phyloP scores from a whole-genome alignment of 2,329 filamentous ascomycete genomes.

The Colletotrichum liaoningense region DNA sequence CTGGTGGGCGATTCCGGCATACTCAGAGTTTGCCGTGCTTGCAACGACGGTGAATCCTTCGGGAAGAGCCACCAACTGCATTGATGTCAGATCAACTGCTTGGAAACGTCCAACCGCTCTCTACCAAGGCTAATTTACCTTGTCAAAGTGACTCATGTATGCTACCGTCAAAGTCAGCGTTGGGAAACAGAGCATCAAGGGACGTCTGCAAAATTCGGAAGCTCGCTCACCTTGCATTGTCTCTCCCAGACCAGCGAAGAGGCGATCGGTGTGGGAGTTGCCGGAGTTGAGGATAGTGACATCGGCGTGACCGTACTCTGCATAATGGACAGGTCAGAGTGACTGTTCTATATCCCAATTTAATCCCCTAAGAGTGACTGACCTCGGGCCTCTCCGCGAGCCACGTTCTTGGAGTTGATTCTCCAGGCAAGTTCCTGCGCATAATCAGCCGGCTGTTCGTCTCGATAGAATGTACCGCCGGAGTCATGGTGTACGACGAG shows the following conservation, averaged over 20 bases:
- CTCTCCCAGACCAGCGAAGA: slow-evolving; percentile 81
- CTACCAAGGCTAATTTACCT: no score
- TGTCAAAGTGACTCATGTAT: slow-evolving; percentile 93
- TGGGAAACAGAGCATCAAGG: not conserved
- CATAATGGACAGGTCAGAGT: slow-evolving; percentile 40
- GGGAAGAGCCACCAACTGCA: slow-evolving; percentile 77
- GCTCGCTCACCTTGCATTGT: slow-evolving; percentile 61
- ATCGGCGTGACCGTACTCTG: slow-evolving; percentile 44
- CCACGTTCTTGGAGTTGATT: slow-evolving; percentile 65
- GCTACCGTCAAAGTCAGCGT: slow-evolving; percentile 47
- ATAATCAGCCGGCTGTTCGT: not conserved
- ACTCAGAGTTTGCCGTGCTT: slow-evolving; percentile 80
- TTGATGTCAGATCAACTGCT: no score
- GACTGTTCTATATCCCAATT: not conserved
- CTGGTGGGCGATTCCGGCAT: slow-evolving; percentile 81
- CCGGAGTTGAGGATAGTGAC: slow-evolving; percentile 70
- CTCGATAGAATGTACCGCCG: no score
- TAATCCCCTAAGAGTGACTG: not conserved
- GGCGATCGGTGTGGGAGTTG: slow-evolving; percentile 70
- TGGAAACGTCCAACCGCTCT: no score
- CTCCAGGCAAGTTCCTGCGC: slow-evolving; percentile 82
- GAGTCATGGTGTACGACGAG: not conserved
- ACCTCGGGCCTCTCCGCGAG: slow-evolving; percentile 69
- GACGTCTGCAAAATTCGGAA: not conserved
- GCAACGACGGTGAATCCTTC: slow-evolving; percentile 80